Evolutionary conservation across 2,329 filamentous ascomycete genomes (phyloP).

Genomic region (Colletotrichum brevisporum): DNA sequence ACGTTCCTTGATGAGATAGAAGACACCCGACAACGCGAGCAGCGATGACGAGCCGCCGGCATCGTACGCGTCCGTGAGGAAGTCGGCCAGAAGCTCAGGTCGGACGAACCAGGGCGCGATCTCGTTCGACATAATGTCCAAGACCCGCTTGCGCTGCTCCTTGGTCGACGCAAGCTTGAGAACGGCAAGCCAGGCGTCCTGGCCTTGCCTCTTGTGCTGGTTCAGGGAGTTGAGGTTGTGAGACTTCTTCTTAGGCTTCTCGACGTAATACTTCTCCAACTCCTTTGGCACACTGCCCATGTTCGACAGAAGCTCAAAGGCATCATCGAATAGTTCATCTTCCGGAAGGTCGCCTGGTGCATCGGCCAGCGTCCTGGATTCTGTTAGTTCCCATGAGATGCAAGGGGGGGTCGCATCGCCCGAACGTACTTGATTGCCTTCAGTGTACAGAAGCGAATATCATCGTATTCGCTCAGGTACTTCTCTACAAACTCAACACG

Average conservation of each 20-base stretch:
- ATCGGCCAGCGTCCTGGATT: constrained; percentile 50
- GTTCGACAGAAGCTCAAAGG: constrained; percentile 73
- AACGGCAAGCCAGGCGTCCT: constrained; percentile 88
- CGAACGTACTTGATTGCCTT: constrained; percentile 76
- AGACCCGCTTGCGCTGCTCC: constrained; percentile 83
- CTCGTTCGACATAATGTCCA: constrained; percentile 80
- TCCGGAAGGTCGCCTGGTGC: constrained; percentile 42
- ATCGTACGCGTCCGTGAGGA: constrained; percentile 94
- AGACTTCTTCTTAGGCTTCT: constrained; percentile 75
- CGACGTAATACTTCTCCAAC: constrained; percentile 77
- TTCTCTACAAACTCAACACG: constrained; percentile 82
- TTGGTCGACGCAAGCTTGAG: constrained; percentile 77
- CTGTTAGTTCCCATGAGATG: constrained; percentile 25
- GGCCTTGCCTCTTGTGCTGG: constrained; percentile 83
- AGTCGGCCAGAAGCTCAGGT: constrained; percentile 93
- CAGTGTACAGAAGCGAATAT: constrained; percentile 88
- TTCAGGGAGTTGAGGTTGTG: constrained; percentile 75
- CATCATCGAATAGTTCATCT: constrained; percentile 65
- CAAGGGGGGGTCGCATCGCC: constrained; percentile 17
- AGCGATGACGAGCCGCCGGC: constrained; percentile 88
- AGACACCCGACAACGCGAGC: constrained; percentile 91
- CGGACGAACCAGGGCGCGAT: constrained; percentile 93
- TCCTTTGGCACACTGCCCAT: constrained; percentile 81
- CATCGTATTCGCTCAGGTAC: constrained; percentile 84
- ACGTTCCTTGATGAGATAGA: constrained; percentile 92